Percentiles rank a stretch among this genome's conserved stretches.
Evolutionary conservation across 805 yeast species (phyloP).

Genomic region (Kluyveromyces aestuarii): DNA sequence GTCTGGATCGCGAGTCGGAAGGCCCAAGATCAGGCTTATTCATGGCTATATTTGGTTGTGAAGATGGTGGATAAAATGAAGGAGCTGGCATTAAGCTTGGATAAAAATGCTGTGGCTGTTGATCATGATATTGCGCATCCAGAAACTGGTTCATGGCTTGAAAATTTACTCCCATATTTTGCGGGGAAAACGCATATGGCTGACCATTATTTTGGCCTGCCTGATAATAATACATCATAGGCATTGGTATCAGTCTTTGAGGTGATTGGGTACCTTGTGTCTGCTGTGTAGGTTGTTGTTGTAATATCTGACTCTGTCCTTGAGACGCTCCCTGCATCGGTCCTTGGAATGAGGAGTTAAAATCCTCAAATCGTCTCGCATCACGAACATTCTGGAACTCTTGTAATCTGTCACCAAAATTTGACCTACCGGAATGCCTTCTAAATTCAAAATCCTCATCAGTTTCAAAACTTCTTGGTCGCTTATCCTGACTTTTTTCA

Average conservation of each 20-base stretch:
- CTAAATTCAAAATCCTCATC: constrained; percentile 27
- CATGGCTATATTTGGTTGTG: constrained; percentile 6
- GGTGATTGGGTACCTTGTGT: constrained; percentile 1
- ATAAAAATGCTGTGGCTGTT: constrained; percentile 2
- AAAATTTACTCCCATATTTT: constrained; percentile 1
- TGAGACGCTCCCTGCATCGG: not conserved
- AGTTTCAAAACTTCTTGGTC: constrained; percentile 14
- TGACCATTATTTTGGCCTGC: not conserved
- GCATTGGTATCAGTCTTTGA: constrained; percentile 10
- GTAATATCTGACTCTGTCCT: not conserved
- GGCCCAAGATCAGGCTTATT: constrained; percentile 4
- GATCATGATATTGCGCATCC: constrained; percentile 2
- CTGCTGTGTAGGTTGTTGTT: not conserved
- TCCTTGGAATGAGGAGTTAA: constrained; percentile 21
- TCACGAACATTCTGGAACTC: constrained; percentile 12
- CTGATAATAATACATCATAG: constrained; percentile 21
- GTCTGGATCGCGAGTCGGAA: constrained; percentile 9
- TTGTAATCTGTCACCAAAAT: constrained; percentile 24
- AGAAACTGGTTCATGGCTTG: constrained; percentile 3
- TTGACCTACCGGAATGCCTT: constrained; percentile 19
- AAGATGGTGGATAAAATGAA: constrained; percentile 14
- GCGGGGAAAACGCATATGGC: not conserved
- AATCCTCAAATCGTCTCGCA: constrained; percentile 27
- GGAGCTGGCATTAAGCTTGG: constrained; percentile 19
- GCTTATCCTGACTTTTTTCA: not conserved